Conservation (phyloP, 2,329 filamentous ascomycete species). For the Paracorniculantispora psalliotae region DNA sequence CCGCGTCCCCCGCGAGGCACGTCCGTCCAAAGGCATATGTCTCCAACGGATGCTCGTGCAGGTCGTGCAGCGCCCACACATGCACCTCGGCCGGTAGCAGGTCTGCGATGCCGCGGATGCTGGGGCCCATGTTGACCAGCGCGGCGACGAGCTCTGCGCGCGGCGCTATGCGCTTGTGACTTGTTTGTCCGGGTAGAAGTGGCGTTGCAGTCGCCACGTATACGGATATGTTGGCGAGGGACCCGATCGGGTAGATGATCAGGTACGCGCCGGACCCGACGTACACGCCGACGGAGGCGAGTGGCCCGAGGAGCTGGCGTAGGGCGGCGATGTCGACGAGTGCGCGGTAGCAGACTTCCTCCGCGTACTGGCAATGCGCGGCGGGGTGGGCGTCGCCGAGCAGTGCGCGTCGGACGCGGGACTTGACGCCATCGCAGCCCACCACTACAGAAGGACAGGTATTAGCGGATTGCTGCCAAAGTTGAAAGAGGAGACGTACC, state of each 20-base stretch:
- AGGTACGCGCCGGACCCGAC: slow-evolving; percentile 27
- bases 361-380: slow-evolving; percentile 40
- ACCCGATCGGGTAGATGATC: slow-evolving; percentile 25
- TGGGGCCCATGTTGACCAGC: neutral
- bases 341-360: slow-evolving; percentile 54
- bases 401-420: slow-evolving; percentile 43
- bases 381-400: slow-evolving; percentile 37
- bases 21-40: slow-evolving; percentile 38
- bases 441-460: slow-evolving; percentile 30
- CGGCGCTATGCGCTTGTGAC: neutral
- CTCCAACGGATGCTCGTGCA: slow-evolving; percentile 38
- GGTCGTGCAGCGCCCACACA: slow-evolving; percentile 43
- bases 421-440: slow-evolving; percentile 63
- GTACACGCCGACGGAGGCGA: slow-evolving; percentile 23
- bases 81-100: neutral
- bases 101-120: neutral
- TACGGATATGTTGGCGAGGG: neutral
- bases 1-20: slow-evolving; percentile 55
- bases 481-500: neutral
- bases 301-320: slow-evolving; percentile 21
- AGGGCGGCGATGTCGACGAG: slow-evolving; percentile 26
- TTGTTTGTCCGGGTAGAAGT: neutral
- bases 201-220: neutral
- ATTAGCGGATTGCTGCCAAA: neutral
- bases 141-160: neutral